These are phyloP conservation scores for Candida sithepensis DNA, from an alignment of 805 yeast species.

Conservation along the genomic window DNA sequence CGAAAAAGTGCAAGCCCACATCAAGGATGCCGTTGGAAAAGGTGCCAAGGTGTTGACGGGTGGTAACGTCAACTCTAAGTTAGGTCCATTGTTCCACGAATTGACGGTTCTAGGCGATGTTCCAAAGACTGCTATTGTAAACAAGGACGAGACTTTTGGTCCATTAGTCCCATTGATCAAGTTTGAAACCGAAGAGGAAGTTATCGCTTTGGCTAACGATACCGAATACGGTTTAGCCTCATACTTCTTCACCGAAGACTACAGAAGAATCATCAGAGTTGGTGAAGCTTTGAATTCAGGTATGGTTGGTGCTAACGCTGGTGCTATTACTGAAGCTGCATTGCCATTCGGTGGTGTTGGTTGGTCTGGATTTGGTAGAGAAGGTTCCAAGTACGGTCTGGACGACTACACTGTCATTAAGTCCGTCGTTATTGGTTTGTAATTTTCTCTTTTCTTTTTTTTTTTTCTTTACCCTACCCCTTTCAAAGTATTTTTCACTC, in stretches of 20 bases:
- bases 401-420: slow-evolving; percentile 70
- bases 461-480: background rate
- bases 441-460: background rate
- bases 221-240: slow-evolving; percentile 76
- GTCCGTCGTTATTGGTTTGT: slow-evolving; percentile 50
- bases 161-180: slow-evolving; percentile 71
- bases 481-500: background rate
- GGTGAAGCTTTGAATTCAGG: slow-evolving; percentile 72
- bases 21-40: slow-evolving; percentile 59
- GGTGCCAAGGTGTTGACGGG: slow-evolving; percentile 67
- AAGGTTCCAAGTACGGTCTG: slow-evolving; percentile 71
- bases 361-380: slow-evolving; percentile 78
- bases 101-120: slow-evolving; percentile 67
- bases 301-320: slow-evolving; percentile 81
- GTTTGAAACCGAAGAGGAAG: slow-evolving; percentile 64
- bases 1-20: slow-evolving; percentile 56
- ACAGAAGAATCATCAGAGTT: slow-evolving; percentile 51
- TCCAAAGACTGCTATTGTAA: slow-evolving; percentile 51
- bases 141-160: slow-evolving; percentile 76
- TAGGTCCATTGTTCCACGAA: slow-evolving; percentile 64
- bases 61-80: slow-evolving; percentile 48
- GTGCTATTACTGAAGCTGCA: slow-evolving; percentile 65
- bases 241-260: slow-evolving; percentile 60
- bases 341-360: slow-evolving; percentile 76
- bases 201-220: slow-evolving; percentile 56